Percentiles rank a stretch among this genome's conserved stretches.
phyloP scores from a whole-genome alignment of 2,329 filamentous ascomycete genomes.

The Paraphoma sp. region DNA sequence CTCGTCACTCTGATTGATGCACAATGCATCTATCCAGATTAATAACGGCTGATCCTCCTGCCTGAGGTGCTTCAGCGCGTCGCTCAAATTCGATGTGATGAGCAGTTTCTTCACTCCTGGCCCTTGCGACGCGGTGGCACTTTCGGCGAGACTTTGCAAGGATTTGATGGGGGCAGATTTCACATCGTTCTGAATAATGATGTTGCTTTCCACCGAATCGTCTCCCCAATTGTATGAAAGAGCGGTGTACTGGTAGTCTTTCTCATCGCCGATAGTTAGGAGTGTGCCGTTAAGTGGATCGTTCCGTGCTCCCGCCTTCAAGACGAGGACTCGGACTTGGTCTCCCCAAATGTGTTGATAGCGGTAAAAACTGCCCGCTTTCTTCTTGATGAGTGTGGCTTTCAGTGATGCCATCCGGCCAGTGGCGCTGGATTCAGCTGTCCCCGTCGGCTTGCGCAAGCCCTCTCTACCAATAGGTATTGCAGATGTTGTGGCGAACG shows the following conservation, averaged over 20 bases:
- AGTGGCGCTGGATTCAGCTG: too few relatives aligned
- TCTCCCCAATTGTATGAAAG: slow-evolving; percentile 10
- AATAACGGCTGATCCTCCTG: not conserved
- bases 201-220: not conserved
- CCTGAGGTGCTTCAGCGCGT: slow-evolving; percentile 3
- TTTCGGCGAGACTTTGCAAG: too few relatives aligned
- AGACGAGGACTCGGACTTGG: not conserved
- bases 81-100: not conserved
- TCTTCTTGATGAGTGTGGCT: too few relatives aligned
- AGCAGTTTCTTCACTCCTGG: not conserved
- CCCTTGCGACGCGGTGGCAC: too few relatives aligned
- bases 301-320: not conserved
- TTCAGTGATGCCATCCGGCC: too few relatives aligned
- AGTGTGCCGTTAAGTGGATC: not conserved
- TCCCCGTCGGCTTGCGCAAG: too few relatives aligned
- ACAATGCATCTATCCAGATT: slow-evolving; percentile 13
- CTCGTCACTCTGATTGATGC: slow-evolving; percentile 17
- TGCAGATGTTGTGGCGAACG: too few relatives aligned
- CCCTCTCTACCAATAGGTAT: too few relatives aligned
- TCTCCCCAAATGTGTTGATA: too few relatives aligned
- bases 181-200: not conserved
- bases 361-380: too few relatives aligned
- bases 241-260: slow-evolving; percentile 4
- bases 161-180: too few relatives aligned
- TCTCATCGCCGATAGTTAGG: not conserved